A percentile compares a stretch with the other conserved stretches of the same genome.
These are phyloP conservation scores for Phaeosphaeriaceae sp. DNA, from an alignment of 2,329 filamentous ascomycete genomes.

Conservation along the genomic window DNA sequence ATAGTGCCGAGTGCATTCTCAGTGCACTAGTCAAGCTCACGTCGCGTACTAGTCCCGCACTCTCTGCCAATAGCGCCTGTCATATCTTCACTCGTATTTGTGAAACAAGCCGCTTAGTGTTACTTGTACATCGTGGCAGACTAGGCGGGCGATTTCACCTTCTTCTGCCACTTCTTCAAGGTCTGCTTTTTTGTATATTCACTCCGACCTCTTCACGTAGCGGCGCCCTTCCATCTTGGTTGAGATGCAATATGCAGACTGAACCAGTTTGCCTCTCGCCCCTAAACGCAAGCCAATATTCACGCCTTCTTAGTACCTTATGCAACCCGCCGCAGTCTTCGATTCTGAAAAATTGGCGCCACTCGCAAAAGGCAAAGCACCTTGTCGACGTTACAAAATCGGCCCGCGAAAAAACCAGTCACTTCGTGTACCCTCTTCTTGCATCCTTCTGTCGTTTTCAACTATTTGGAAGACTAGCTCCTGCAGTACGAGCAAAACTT, in stretches of 20 bases:
- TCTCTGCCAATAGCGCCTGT: slow-evolving; percentile 35
- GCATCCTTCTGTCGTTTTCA: slow-evolving; percentile 63
- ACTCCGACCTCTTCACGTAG: slow-evolving; percentile 48
- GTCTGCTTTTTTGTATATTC: slow-evolving; percentile 63
- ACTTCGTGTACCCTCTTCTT: slow-evolving; percentile 64
- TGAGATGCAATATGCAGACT: slow-evolving; percentile 20
- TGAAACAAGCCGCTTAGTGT: slow-evolving; percentile 57
- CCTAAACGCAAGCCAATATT: slow-evolving; percentile 57
- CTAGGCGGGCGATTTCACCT: slow-evolving; percentile 67
- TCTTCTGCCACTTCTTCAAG: slow-evolving; percentile 61
- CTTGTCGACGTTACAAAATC: slow-evolving; percentile 67
- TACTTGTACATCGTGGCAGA: slow-evolving; percentile 64
- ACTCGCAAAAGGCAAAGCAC: slow-evolving; percentile 36
- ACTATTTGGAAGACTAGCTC: slow-evolving; percentile 56
- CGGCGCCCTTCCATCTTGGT: slow-evolving; percentile 40
- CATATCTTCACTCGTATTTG: slow-evolving; percentile 62
- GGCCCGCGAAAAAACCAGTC: slow-evolving; percentile 62
- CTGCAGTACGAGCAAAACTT: slow-evolving; percentile 61
- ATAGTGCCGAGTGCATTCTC: slow-evolving; percentile 52
- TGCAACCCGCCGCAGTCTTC: slow-evolving; percentile 67
- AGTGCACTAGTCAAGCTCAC: slow-evolving; percentile 42
- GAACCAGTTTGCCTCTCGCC: slow-evolving; percentile 37
- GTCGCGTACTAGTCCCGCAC: slow-evolving; percentile 38
- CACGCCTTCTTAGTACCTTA: slow-evolving; percentile 64
- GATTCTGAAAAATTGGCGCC: slow-evolving; percentile 53